Percentiles rank a stretch among this genome's conserved stretches.
Evolutionary conservation across 176 grass and related monocot species (phyloP).

Genomic region (Bolboschoenus planiculmis): DNA sequence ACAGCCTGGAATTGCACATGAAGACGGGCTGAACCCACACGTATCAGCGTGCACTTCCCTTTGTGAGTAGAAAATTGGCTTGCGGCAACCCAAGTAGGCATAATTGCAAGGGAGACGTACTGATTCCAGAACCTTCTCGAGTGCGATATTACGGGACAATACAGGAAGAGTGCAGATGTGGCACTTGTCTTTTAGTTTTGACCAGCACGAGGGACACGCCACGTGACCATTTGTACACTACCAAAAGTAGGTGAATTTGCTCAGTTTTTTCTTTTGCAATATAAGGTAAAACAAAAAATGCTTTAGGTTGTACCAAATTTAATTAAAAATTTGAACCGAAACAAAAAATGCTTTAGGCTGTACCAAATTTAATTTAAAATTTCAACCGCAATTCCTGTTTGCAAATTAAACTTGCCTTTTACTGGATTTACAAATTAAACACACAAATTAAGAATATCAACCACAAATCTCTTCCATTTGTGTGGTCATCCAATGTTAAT

Average conservation of each 20-base stretch:
- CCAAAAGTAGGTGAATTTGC: slow-evolving; percentile 15
- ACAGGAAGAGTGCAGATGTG: slow-evolving; percentile 40
- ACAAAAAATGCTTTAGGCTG: not conserved
- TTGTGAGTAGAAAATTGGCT: slow-evolving; percentile 32
- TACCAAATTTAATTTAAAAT: not conserved
- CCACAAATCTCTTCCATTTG: not conserved
- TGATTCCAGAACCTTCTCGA: slow-evolving; percentile 74
- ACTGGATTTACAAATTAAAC: not conserved
- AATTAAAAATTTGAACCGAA: too few relatives aligned
- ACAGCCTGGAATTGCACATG: slow-evolving; percentile 46
- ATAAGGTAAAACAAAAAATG: not conserved
- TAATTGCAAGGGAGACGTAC: slow-evolving; percentile 47
- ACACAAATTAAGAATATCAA: not conserved
- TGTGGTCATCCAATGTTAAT: not conserved
- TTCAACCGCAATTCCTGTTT: not conserved
- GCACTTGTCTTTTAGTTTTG: slow-evolving; percentile 58
- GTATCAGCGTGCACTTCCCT: slow-evolving; percentile 44
- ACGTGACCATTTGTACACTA: slow-evolving; percentile 80
- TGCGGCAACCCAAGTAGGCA: slow-evolving; percentile 46
- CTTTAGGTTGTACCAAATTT: not conserved
- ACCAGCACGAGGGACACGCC: slow-evolving; percentile 68
- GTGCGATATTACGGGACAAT: slow-evolving; percentile 41
- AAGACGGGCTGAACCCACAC: slow-evolving; percentile 37
- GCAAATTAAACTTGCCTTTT: not conserved
- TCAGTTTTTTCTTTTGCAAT: not conserved